Percentiles rank a stretch among this genome's conserved stretches.
Conservation (phyloP, 2,329 filamentous ascomycete genomes). For the Didymella arachidicola region DNA sequence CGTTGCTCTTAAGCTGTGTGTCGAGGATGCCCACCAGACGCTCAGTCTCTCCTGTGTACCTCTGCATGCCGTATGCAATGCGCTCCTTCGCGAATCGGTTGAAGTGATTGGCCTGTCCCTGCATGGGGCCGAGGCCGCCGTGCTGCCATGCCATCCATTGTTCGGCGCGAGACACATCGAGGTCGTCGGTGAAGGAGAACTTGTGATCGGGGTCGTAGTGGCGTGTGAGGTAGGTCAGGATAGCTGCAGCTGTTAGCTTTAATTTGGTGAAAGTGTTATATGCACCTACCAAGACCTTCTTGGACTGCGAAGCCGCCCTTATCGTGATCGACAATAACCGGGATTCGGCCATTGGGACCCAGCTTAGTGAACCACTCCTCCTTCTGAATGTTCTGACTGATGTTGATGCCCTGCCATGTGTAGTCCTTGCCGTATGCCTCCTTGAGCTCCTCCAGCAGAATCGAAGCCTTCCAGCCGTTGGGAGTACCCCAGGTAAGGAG, state of each 20-base stretch:
- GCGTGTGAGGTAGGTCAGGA: constrained; percentile 55
- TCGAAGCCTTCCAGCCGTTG: constrained; percentile 63
- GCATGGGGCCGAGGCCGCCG: constrained; percentile 55
- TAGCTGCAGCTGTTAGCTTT: constrained; percentile 41
- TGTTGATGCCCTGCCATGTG: constrained; percentile 66
- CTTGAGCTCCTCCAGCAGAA: constrained; percentile 71
- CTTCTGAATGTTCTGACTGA: constrained; percentile 68
- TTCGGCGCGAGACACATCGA: constrained; percentile 59
- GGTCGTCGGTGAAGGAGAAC: constrained; percentile 57
- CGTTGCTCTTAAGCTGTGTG: constrained; percentile 49
- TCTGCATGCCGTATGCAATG: constrained; percentile 56
- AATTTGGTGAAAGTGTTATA: not conserved
- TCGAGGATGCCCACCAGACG: constrained; percentile 57
- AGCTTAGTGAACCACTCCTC: constrained; percentile 70
- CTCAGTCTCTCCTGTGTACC: constrained; percentile 58
- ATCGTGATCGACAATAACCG: constrained; percentile 72
- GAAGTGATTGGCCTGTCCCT: constrained; percentile 53
- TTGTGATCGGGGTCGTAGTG: constrained; percentile 58
- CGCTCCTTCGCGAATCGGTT: constrained; percentile 54
- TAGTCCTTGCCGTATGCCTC: constrained; percentile 69
- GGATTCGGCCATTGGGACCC: constrained; percentile 71
- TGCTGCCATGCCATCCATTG: constrained; percentile 71
- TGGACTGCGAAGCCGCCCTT: constrained; percentile 63
- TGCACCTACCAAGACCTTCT: constrained; percentile 50
- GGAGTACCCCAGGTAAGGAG: constrained; percentile 65